These are phyloP conservation scores for Paramecium sonneborni DNA, from an alignment of 73 alveolate species.

Conservation along the genomic window DNA sequence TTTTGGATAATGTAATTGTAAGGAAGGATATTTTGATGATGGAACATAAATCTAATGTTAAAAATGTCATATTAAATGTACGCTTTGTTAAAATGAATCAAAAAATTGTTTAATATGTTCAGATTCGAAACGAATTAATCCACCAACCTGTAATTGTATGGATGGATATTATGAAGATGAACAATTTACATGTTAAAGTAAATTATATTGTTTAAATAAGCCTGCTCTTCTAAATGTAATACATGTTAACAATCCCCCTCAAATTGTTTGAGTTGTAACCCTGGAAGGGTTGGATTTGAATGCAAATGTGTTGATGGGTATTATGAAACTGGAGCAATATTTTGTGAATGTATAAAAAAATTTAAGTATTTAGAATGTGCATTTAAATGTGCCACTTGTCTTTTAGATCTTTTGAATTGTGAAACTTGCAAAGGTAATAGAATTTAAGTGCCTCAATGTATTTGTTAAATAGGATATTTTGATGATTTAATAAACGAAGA, in stretches of 20 bases:
- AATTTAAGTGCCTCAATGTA: neutral
- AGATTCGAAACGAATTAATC: neutral
- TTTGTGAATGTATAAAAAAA: neutral
- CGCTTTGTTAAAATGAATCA: neutral
- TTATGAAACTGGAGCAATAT: neutral
- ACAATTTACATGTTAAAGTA: neutral
- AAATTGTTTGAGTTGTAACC: neutral
- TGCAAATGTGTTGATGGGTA: neutral
- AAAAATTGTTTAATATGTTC: neutral
- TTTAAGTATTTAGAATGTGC: neutral
- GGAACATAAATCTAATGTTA: neutral
- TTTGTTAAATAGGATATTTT: neutral
- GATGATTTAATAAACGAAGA: neutral
- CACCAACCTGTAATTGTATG: neutral
- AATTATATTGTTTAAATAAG: neutral
- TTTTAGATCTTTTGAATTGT: neutral
- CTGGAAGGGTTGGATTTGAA: neutral
- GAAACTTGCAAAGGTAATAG: neutral
- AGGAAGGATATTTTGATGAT: slow-evolving; percentile 5
- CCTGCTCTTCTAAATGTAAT: neutral
- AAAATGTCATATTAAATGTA: neutral
- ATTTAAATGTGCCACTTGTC: neutral
- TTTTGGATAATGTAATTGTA: neutral
- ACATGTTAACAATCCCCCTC: neutral
- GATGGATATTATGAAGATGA: neutral